Base-by-base conservation (phyloP, 2,329 filamentous ascomycete genomes). In the Diaporthe citri region DNA sequence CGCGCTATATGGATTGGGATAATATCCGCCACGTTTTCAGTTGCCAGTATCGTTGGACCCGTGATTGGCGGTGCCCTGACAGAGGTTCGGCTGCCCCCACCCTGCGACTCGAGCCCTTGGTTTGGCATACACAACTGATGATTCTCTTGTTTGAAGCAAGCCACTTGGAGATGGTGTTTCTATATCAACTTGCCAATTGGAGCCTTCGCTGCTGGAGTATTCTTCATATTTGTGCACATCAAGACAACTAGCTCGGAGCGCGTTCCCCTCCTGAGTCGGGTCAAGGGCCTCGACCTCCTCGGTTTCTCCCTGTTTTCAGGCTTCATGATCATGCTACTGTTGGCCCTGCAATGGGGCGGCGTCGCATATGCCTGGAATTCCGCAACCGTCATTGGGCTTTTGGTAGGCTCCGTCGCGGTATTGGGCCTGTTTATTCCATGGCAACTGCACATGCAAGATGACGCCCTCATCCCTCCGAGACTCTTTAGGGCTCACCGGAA, bases 391-490 rank as follows among this genome's bases (percentile, higher is more conserved):
- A 82, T 85, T 52, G 83, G 82, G 9, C 79, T 81, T 13, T 78
- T 86, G 6, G 79, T 84, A 46, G 80, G 80, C 3, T 77, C 77
- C 10, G 76, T 57, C 6, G 69, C 77, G 13, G 60, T 78, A 9
- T 12, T 81, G 9, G 59, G 79, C 22, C 39, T 78, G 25, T 85
- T 86, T 75, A 76, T 74, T 8, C 74, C 77, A 34, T 80, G 82
- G 64, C 81, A 85, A 76, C 81, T 74, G 34, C 83, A 76, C 39
- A 78, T 82, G 72, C 88, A 87, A 8, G 86, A 87, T n/a, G 80
- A 83, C 2, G 88, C 88, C 48, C 89, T 90, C 84, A 82, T 91
- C 1, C 85, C 87, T 0, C 82, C 85, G 2, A 84, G 85, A 0
- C 81, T 90, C 43, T 72, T 89, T 9, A 83, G 86, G 2, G 80